phyloP scores from a whole-genome alignment of 208 protist genomes.

The Acanthamoeba royreba region DNA sequence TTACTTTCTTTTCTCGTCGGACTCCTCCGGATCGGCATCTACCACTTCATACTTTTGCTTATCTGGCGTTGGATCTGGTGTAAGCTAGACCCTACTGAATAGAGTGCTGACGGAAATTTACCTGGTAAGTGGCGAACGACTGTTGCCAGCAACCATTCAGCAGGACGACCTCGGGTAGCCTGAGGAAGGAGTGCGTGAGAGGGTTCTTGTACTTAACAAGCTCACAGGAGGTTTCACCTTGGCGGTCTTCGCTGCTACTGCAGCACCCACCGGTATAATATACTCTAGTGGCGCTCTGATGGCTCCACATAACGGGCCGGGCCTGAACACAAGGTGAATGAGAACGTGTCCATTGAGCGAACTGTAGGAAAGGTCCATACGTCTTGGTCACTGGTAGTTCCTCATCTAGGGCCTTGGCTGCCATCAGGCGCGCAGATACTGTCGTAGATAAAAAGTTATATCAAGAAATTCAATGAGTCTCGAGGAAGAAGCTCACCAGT shows the following conservation, averaged over 20 bases:
- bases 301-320: not conserved
- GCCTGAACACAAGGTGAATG: not conserved
- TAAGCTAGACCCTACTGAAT: not conserved
- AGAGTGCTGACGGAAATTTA: not conserved
- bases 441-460: no score
- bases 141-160: not conserved
- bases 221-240: not conserved
- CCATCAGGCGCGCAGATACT: no score
- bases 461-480: no score
- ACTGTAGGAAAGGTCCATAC: no score
- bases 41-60: conserved; percentile 43
- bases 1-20: not conserved
- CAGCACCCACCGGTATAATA: not conserved
- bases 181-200: not conserved
- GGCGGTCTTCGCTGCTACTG: not conserved
- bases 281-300: not conserved
- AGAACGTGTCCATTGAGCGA: no score
- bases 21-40: conserved; percentile 13
- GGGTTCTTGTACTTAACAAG: not conserved
- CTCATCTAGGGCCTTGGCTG: no score
- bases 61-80: not conserved
- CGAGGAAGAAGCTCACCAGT: no score
- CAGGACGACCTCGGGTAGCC: not conserved
- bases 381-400: no score
- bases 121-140: not conserved